Evolutionary conservation across 139 green algal genomes (phyloP).

Genomic region (Helicosporidium sp.): DNA sequence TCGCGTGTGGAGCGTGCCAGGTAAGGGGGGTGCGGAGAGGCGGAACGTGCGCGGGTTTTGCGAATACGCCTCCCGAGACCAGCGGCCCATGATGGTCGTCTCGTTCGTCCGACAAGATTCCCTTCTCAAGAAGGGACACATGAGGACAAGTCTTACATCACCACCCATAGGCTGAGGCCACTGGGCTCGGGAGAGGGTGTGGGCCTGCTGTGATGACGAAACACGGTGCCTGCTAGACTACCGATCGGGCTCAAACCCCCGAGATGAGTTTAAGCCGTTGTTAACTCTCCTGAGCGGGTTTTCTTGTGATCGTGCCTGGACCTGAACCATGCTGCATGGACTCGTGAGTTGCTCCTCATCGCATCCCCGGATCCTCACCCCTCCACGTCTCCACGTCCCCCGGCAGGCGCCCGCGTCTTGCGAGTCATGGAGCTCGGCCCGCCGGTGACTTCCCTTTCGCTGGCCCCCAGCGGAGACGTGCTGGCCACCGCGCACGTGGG

Average conservation of each 20-base stretch:
- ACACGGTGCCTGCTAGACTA: slow-evolving; percentile 18
- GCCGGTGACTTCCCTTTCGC: slow-evolving; percentile 45
- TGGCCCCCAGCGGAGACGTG: slow-evolving; percentile 65
- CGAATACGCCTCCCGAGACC: neutral
- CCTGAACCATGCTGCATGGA: neutral
- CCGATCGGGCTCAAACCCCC: slow-evolving; percentile 6
- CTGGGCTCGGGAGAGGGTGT: neutral
- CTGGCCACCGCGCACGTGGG: slow-evolving; percentile 79
- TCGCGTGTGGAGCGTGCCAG: slow-evolving; percentile 76
- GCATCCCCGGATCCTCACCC: no score
- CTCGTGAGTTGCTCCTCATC: neutral
- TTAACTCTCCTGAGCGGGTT: neutral
- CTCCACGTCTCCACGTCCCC: neutral
- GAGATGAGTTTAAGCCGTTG: slow-evolving; percentile 9
- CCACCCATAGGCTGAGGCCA: slow-evolving; percentile 26
- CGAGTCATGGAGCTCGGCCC: slow-evolving; percentile 56
- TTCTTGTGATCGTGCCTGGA: neutral
- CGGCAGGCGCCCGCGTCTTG: slow-evolving; percentile 14
- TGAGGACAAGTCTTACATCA: slow-evolving; percentile 26
- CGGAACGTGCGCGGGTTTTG: neutral
- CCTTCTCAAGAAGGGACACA: neutral
- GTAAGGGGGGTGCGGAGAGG: slow-evolving; percentile 2
- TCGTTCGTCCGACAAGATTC: slow-evolving; percentile 21
- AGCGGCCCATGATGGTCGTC: slow-evolving; percentile 18
- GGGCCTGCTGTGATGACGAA: neutral